These are phyloP conservation scores for Linnemannia zychae DNA, from an alignment of 192 early-diverging fungal species.

Conservation along the genomic window DNA sequence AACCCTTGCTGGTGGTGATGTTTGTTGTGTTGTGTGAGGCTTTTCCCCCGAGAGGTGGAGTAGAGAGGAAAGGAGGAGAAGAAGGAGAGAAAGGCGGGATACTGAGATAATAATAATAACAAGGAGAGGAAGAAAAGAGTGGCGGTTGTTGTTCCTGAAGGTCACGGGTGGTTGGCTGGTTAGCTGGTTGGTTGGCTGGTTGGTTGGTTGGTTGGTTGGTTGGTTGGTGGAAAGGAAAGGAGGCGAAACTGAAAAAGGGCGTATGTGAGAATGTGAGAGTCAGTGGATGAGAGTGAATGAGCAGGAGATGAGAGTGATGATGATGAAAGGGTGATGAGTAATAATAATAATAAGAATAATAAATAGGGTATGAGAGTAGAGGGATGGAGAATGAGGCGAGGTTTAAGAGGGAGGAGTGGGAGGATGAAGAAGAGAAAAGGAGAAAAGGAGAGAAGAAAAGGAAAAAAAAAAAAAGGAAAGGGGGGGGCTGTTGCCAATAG, in stretches of 20 bases:
- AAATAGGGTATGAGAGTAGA: not conserved
- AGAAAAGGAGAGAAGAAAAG: not conserved
- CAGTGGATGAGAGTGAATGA: not conserved
- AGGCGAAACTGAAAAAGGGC: not conserved
- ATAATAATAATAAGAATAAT: not conserved
- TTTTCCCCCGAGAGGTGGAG: not conserved
- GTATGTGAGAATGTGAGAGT: not conserved
- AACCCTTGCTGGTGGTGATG: not conserved
- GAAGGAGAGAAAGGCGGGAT: not conserved
- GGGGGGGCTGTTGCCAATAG: not conserved
- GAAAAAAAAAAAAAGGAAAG: not conserved
- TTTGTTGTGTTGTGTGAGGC: too few relatives aligned
- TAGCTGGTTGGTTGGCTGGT: constrained; percentile 1
- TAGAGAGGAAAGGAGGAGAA: not conserved
- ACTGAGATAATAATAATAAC: not conserved
- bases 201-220: constrained; percentile 6
- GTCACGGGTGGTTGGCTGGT: not conserved
- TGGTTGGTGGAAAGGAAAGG: not conserved
- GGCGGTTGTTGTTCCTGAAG: not conserved
- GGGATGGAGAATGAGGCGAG: not conserved
- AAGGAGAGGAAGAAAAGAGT: not conserved
- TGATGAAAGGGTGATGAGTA: not conserved
- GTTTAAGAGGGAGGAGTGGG: too few relatives aligned
- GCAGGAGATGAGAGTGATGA: not conserved
- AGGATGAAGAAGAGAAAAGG: not conserved